Conservation (phyloP, 2,329 filamentous ascomycete genomes). For the Talaromyces atroroseus region DNA sequence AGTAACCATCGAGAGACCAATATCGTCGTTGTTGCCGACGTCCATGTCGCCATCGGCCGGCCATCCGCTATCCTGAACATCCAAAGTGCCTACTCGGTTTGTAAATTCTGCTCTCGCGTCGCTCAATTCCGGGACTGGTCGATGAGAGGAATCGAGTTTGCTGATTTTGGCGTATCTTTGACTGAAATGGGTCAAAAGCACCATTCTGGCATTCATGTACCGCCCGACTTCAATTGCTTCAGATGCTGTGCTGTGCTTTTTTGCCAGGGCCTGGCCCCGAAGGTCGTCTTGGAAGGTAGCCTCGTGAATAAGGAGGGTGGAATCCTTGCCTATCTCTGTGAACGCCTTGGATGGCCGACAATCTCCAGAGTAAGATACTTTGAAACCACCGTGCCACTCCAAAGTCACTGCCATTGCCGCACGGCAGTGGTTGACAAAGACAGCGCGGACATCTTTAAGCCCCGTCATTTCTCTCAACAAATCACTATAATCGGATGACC, state of each 20-base stretch:
- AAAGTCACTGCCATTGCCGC: constrained; percentile 71
- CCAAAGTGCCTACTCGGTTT: neutral
- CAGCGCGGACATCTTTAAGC: constrained; percentile 61
- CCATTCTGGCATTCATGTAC: constrained; percentile 71
- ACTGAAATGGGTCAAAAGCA: constrained; percentile 89
- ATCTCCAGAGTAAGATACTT: constrained; percentile 89
- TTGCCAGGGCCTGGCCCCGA: constrained; percentile 67
- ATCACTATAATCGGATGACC: constrained; percentile 24
- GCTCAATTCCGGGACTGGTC: neutral
- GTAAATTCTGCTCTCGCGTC: neutral
- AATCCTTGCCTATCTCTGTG: constrained; percentile 62
- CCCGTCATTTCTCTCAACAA: constrained; percentile 51
- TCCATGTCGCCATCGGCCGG: neutral
- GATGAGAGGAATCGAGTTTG: constrained; percentile 18
- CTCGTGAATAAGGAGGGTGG: constrained; percentile 87
- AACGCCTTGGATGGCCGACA: constrained; percentile 74
- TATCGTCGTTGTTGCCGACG: constrained; percentile 2
- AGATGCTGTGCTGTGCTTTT: constrained; percentile 83
- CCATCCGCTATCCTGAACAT: neutral
- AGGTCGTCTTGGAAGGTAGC: constrained; percentile 92
- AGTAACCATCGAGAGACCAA: neutral
- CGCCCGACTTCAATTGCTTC: constrained; percentile 77
- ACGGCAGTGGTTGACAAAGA: constrained; percentile 70
- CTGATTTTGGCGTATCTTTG: constrained; percentile 81
- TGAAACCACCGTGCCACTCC: constrained; percentile 73